Conservation (phyloP, 495 filamentous ascomycete species). For the Daldinia childiae region DNA sequence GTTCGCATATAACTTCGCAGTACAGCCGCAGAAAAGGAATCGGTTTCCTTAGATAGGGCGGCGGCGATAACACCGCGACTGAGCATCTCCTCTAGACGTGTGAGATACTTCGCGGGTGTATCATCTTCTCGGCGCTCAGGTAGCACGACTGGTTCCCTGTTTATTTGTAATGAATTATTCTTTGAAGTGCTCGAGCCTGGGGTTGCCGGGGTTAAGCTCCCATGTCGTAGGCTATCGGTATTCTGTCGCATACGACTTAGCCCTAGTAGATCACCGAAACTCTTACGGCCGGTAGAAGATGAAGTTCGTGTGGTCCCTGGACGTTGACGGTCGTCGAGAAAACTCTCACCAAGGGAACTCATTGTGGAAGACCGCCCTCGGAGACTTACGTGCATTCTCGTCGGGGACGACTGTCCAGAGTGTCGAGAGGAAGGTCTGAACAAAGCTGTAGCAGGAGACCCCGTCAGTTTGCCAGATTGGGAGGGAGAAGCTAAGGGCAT, state of each 20-base stretch:
- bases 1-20: slow-evolving; percentile 93
- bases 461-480: slow-evolving; percentile 33
- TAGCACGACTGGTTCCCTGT: slow-evolving; percentile 67
- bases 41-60: slow-evolving; percentile 80
- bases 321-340: slow-evolving; percentile 65
- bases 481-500: slow-evolving; percentile 50
- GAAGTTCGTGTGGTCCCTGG: slow-evolving; percentile 74
- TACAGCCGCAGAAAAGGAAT: slow-evolving; percentile 82
- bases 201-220: slow-evolving; percentile 70
- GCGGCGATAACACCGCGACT: slow-evolving; percentile 82
- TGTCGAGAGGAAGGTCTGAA: slow-evolving; percentile 72
- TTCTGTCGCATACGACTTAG: slow-evolving; percentile 80
- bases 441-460: slow-evolving; percentile 64
- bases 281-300: slow-evolving; percentile 85
- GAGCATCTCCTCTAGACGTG: slow-evolving; percentile 79
- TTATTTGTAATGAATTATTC: slow-evolving; percentile 74
- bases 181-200: slow-evolving; percentile 73
- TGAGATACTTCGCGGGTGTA: slow-evolving; percentile 87
- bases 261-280: slow-evolving; percentile 87
- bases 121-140: slow-evolving; percentile 88
- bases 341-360: slow-evolving; percentile 74
- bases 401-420: slow-evolving; percentile 79
- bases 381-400: slow-evolving; percentile 60
- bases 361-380: slow-evolving; percentile 89
- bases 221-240: slow-evolving; percentile 71